phyloP scores from a whole-genome alignment of 2,329 filamentous ascomycete genomes.

The Neonectria neomacrospora region DNA sequence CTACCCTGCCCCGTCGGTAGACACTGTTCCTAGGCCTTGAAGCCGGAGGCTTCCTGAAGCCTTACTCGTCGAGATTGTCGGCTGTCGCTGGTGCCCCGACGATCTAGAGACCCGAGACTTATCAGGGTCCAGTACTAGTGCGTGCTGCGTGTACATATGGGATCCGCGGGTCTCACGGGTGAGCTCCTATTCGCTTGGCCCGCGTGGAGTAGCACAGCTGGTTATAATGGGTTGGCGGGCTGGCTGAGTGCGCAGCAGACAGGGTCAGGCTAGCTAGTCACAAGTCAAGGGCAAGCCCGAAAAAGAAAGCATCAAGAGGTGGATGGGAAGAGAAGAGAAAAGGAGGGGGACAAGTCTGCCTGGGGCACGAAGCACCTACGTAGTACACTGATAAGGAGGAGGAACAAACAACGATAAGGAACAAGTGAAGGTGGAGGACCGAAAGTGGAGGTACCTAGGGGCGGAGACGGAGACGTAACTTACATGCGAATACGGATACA shows the following conservation, averaged over 20 bases:
- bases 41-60: not conserved
- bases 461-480: not conserved
- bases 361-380: not conserved
- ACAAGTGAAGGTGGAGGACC: not conserved
- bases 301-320: slow-evolving; percentile 13
- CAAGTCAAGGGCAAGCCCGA: slow-evolving; percentile 5
- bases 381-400: not conserved
- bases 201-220: not conserved
- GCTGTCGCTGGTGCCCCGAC: not conserved
- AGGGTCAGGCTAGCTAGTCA: slow-evolving; percentile 30
- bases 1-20: not conserved
- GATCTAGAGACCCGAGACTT: not conserved
- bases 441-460: not conserved
- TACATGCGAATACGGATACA: too few species aligned
- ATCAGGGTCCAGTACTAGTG: not conserved
- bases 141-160: not conserved
- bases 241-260: slow-evolving; percentile 16
- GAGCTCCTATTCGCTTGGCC: slow-evolving; percentile 14
- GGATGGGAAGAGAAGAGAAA: slow-evolving; percentile 1
- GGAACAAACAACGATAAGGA: not conserved
- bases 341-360: not conserved
- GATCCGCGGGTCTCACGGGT: slow-evolving; percentile 9
- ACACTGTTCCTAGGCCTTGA: too few species aligned
- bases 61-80: too few species aligned
- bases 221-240: not conserved